Percentiles rank a stretch among this genome's conserved stretches.
These are phyloP conservation scores for Wickerhamomyces sydowiorum DNA, from an alignment of 805 yeast genomes.

Conservation along the genomic window DNA sequence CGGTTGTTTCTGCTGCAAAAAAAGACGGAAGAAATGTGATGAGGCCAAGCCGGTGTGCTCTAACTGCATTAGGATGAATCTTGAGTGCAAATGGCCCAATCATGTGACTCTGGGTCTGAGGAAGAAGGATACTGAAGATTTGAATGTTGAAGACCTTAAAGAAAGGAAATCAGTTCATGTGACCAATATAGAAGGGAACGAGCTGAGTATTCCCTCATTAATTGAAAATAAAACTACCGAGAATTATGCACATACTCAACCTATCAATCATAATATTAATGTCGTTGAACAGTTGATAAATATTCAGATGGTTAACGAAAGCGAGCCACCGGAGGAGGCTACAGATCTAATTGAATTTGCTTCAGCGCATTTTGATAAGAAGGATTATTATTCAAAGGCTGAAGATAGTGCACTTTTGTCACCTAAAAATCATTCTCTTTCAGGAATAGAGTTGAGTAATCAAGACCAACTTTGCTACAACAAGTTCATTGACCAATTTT, in stretches of 20 bases:
- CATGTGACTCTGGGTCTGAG: slow-evolving; percentile 6
- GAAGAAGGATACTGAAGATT: no score
- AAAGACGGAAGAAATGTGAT: slow-evolving; percentile 21
- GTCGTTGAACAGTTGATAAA: slow-evolving; percentile 17
- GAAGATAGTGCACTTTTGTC: background rate
- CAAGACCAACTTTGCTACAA: slow-evolving; percentile 11
- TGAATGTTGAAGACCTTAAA: no score
- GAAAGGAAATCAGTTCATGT: no score
- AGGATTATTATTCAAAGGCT: background rate
- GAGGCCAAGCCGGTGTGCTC: slow-evolving; percentile 18
- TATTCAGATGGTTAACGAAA: slow-evolving; percentile 11
- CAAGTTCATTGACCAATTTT: slow-evolving; percentile 14
- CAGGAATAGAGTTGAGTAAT: background rate
- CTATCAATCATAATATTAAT: slow-evolving; percentile 1
- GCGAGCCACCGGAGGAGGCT: background rate
- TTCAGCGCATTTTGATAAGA: background rate
- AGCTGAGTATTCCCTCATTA: no score
- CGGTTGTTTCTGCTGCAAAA: slow-evolving; percentile 19
- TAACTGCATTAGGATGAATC: slow-evolving; percentile 7
- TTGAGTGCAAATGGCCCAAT: slow-evolving; percentile 16
- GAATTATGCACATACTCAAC: background rate
- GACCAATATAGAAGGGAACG: no score
- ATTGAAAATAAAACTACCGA: no score
- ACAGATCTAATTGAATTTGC: no score
- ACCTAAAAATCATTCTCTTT: background rate